A percentile compares a stretch with the other conserved stretches of the same genome.
Conservation (phyloP, 2,329 filamentous ascomycete species). For the Alternaria longipes region DNA sequence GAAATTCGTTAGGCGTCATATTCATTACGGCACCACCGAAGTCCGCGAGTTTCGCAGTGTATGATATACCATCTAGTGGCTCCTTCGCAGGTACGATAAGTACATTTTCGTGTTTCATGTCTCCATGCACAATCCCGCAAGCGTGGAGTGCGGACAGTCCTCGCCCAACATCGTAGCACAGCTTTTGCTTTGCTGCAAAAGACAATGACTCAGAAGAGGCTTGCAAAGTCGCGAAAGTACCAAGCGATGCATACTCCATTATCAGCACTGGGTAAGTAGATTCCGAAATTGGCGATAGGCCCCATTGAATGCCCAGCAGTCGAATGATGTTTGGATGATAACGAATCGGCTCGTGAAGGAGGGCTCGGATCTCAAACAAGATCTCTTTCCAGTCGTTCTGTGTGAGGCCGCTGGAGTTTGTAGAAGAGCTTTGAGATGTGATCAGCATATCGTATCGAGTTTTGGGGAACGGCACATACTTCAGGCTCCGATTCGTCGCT, state of each 20-base stretch:
- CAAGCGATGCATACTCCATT: constrained; percentile 19
- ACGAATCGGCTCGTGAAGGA: neutral
- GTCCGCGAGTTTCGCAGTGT: neutral
- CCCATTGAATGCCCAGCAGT: constrained; percentile 14
- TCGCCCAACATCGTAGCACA: constrained; percentile 20
- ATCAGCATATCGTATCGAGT: too few species aligned
- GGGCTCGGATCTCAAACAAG: neutral
- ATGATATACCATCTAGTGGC: neutral
- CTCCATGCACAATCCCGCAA: constrained; percentile 21
- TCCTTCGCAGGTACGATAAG: constrained; percentile 11
- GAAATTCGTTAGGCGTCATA: constrained; percentile 1
- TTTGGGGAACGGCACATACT: too few species aligned
- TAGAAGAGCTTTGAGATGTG: too few species aligned
- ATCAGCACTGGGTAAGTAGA: constrained; percentile 15
- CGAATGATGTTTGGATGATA: neutral
- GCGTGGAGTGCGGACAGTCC: constrained; percentile 18
- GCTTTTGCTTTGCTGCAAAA: constrained; percentile 15
- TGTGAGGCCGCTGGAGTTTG: neutral
- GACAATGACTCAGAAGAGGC: constrained; percentile 6
- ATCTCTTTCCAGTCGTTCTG: neutral
- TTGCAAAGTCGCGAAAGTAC: constrained; percentile 15
- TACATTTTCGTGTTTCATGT: constrained; percentile 25
- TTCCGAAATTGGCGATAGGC: constrained; percentile 7
- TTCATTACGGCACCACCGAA: constrained; percentile 22
- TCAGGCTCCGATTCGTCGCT: too few species aligned